Conservation (phyloP, 768 basidiomycete species). For the Obba rivulosa region DNA sequence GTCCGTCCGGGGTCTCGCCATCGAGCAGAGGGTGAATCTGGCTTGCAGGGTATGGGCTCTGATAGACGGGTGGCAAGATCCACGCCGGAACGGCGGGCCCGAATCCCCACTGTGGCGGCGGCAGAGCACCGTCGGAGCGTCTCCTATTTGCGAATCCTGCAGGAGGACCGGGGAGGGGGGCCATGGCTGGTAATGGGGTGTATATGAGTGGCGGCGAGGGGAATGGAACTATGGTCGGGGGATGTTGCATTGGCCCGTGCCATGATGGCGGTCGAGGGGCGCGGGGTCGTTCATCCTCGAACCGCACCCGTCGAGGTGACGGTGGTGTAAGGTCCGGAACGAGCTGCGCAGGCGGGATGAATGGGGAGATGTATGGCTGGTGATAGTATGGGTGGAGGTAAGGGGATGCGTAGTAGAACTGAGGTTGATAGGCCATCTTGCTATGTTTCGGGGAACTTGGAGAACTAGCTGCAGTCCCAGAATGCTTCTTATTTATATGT, state of each 20-base stretch:
- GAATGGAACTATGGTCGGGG: conserved; percentile 19
- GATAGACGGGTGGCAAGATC: conserved; percentile 13
- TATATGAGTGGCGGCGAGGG: conserved; percentile 21
- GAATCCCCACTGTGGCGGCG: conserved; percentile 17
- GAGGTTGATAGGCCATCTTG: conserved; percentile 9
- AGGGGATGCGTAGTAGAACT: conserved; percentile 15
- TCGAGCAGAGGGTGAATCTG: conserved; percentile 49
- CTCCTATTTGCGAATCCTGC: conserved; percentile 13
- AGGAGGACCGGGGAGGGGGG: conserved; percentile 10
- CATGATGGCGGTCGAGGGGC: conserved; percentile 17
- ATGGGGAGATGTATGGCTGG: conserved; percentile 15
- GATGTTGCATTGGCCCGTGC: conserved; percentile 17
- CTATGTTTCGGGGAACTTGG: not conserved
- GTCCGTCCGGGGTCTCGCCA: conserved; percentile 37
- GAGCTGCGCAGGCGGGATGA: conserved; percentile 12
- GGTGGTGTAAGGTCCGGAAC: conserved; percentile 5
- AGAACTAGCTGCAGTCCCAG: too few species aligned
- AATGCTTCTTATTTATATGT: too few species aligned
- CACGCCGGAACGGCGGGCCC: conserved; percentile 9
- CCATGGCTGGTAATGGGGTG: conserved; percentile 15
- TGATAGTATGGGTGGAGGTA: conserved; percentile 15
- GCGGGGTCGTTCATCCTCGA: conserved; percentile 6
- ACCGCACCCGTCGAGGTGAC: conserved; percentile 13
- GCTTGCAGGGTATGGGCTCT: conserved; percentile 2
- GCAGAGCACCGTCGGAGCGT: conserved; percentile 18